Base-by-base conservation (phyloP, 768 basidiomycete genomes). In the Pleurotus pulmonarius region DNA sequence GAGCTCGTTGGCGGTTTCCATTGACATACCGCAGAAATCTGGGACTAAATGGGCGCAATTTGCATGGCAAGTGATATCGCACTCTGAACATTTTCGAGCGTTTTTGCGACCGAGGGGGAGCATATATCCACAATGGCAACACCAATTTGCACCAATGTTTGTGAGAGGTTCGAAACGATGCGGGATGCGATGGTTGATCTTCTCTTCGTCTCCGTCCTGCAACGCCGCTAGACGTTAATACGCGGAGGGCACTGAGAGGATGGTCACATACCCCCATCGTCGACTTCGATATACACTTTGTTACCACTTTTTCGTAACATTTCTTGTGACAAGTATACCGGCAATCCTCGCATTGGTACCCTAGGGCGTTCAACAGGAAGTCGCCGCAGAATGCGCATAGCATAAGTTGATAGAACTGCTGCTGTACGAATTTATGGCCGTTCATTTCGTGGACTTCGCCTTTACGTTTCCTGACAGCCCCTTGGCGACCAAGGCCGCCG, bases 331-430 rank as follows among this genome's bases (percentile, higher is more conserved):
- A 99, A 2, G 93, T 94, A 71, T 98, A 99, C 60, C 94, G 88
- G 70, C 97, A 99, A 69, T 99, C 97, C 67, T 98, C 97, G 78
- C 97, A 99, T 74, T 98, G 96, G 72, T 94, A 97, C n/a, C 97
- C 97, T 58, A 89, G 79, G 2, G 94, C 96, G 60, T 98, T 98
- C 69, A 98, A 89, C 56, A 99, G 79, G 76, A 99, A 98, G 65
- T 98, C 96, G 73, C 85, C 88, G 76, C 97, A 99, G 72, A 97
- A 93, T 3, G 97, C 97, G 69, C 97, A 99, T 52, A 98, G 82
- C 81, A 99, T 97, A 67, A 98, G 85, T 69, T 98, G 95, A 70
- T 97, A 98, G 78, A 99, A 99, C 72, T 98, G 97, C 46, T 88
- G 85, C 65, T 94, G 92, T 46, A 99, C 83, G 68, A 99, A 99